Percentiles rank a stretch among this genome's conserved stretches.
phyloP scores from a whole-genome alignment of 1,139 yeast genomes.

The Casaregolazyma lundiana region DNA sequence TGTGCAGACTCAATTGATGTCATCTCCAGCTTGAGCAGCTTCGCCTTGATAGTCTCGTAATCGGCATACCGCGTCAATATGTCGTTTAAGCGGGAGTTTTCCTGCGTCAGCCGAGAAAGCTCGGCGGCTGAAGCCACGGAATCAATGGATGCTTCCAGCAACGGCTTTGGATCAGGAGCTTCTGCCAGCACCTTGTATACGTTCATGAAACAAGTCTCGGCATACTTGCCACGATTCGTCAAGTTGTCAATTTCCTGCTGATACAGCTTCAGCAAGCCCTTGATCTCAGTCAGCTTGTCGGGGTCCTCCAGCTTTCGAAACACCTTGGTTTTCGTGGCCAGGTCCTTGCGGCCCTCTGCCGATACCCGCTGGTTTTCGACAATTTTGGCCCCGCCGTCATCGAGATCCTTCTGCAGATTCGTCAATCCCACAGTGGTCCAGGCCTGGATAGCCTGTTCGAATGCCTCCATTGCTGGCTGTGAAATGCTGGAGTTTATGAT shows the following conservation, averaged over 20 bases:
- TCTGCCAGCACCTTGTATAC: slow-evolving; percentile 75
- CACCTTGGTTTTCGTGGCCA: slow-evolving; percentile 77
- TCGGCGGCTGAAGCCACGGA: slow-evolving; percentile 60
- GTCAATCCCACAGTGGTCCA: slow-evolving; percentile 78
- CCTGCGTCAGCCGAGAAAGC: slow-evolving; percentile 47
- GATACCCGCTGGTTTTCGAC: slow-evolving; percentile 67
- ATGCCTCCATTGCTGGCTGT: slow-evolving; percentile 23
- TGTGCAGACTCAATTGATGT: slow-evolving; percentile 29
- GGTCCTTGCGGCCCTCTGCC: slow-evolving; percentile 61
- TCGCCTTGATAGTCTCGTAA: slow-evolving; percentile 67
- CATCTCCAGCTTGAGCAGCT: slow-evolving; percentile 51
- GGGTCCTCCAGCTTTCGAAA: slow-evolving; percentile 68
- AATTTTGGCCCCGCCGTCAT: slow-evolving; percentile 67
- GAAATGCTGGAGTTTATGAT: background rate
- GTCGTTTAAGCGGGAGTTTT: slow-evolving; percentile 54
- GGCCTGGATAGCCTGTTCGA: slow-evolving; percentile 61
- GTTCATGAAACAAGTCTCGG: slow-evolving; percentile 69
- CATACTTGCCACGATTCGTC: slow-evolving; percentile 69
- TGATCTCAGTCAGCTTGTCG: slow-evolving; percentile 62
- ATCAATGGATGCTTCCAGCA: slow-evolving; percentile 67
- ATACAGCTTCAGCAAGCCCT: slow-evolving; percentile 67
- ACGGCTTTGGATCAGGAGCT: slow-evolving; percentile 89
- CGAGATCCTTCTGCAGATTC: slow-evolving; percentile 62
- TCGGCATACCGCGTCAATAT: slow-evolving; percentile 66
- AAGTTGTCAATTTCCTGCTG: slow-evolving; percentile 84